A percentile compares a stretch with the other conserved stretches of the same genome.
phyloP scores from a whole-genome alignment of 2,329 filamentous ascomycete genomes.

The Cercospora beticola region DNA sequence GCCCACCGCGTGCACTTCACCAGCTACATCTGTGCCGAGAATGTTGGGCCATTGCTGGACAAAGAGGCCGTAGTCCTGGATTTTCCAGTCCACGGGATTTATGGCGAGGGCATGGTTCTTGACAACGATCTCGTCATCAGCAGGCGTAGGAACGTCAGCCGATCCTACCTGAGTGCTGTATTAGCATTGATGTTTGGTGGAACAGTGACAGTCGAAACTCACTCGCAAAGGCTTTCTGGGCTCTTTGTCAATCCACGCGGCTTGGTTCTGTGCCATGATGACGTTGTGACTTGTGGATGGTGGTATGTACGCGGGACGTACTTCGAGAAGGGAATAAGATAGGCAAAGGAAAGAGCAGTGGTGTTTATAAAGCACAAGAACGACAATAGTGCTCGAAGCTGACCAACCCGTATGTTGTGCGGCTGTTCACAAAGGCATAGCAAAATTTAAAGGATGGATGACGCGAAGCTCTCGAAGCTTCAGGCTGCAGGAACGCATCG shows the following conservation, averaged over 20 bases:
- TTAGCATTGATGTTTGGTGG: neutral
- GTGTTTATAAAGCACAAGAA: neutral
- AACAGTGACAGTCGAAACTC: neutral
- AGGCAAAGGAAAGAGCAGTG: neutral
- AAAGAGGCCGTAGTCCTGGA: slow-evolving; percentile 37
- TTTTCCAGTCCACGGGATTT: slow-evolving; percentile 44
- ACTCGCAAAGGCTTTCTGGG: slow-evolving; percentile 12
- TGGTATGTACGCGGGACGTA: neutral
- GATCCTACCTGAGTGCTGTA: slow-evolving; percentile 27
- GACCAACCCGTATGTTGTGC: neutral
- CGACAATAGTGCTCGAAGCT: neutral
- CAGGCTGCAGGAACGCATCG: neutral
- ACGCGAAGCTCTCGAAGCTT: slow-evolving; percentile 4
- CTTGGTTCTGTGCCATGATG: slow-evolving; percentile 28
- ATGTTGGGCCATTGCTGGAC: slow-evolving; percentile 39
- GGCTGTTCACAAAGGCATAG: neutral
- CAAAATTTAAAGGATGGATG: neutral
- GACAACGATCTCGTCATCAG: slow-evolving; percentile 38
- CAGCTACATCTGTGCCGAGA: slow-evolving; percentile 42
- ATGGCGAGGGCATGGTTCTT: slow-evolving; percentile 40
- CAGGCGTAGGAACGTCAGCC: slow-evolving; percentile 36
- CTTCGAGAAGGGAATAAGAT: neutral
- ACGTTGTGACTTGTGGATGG: neutral
- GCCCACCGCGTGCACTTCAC: slow-evolving; percentile 40
- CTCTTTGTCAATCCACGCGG: slow-evolving; percentile 34